Conservation (phyloP, 2,329 filamentous ascomycete species). For the Ilyonectria sp. region DNA sequence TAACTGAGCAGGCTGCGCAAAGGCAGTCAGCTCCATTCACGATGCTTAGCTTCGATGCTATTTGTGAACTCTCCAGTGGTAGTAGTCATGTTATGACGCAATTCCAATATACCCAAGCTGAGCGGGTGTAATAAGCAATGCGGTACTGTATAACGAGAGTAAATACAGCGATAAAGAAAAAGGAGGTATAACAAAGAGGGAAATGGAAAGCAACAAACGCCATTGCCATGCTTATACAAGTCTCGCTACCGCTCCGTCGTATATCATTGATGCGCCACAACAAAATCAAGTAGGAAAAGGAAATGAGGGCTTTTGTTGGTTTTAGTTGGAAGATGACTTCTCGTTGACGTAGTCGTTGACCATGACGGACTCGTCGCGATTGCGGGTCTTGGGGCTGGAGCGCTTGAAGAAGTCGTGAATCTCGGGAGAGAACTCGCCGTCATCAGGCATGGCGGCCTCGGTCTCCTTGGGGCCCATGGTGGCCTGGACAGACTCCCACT, state of each 20-base stretch:
- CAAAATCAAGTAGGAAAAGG: slow-evolving; percentile 11
- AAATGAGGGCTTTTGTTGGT: neutral
- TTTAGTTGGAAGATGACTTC: slow-evolving; percentile 46
- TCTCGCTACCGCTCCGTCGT: slow-evolving; percentile 29
- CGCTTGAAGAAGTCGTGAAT: slow-evolving; percentile 70
- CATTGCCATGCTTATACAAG: slow-evolving; percentile 39
- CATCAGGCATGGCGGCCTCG: slow-evolving; percentile 59
- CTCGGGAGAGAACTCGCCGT: slow-evolving; percentile 67
- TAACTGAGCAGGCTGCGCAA: neutral
- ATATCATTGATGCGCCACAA: slow-evolving; percentile 13
- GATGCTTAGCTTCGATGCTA: neutral
- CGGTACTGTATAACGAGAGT: neutral
- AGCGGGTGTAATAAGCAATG: neutral
- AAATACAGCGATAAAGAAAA: neutral
- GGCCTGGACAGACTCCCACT: slow-evolving; percentile 71
- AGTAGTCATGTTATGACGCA: neutral
- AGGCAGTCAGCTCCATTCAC: neutral
- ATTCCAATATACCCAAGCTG: neutral
- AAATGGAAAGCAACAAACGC: slow-evolving; percentile 38
- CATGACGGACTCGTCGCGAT: slow-evolving; percentile 42
- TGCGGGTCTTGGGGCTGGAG: slow-evolving; percentile 51
- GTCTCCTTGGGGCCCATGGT: slow-evolving; percentile 64
- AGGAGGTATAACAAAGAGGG: neutral
- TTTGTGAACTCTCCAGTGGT: neutral
- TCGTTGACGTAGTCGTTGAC: slow-evolving; percentile 47